Evolutionary conservation across 1,284 basidiomycete genomes (phyloP).

Genomic region (Cyathus pygmaeus): DNA sequence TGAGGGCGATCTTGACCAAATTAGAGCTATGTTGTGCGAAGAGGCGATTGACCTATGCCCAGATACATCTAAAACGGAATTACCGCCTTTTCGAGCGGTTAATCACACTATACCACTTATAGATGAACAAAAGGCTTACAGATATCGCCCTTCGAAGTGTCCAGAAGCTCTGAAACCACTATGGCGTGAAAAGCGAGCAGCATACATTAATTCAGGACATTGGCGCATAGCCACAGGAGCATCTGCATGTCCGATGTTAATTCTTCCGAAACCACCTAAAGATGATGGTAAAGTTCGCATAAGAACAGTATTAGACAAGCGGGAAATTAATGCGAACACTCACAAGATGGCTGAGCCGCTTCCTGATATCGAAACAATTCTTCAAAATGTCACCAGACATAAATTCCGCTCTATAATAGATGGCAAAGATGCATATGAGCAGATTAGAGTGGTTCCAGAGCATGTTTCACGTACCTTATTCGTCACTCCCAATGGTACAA

Average conservation of each 20-base stretch:
- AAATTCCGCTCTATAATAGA: background rate
- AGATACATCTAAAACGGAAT: conserved; percentile 24
- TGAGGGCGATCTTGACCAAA: no score
- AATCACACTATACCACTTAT: conserved; percentile 46
- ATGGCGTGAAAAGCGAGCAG: conserved; percentile 36
- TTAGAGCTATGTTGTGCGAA: no score
- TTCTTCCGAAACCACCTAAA: conserved; percentile 33
- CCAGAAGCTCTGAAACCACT: conserved; percentile 34
- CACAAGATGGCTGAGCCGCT: conserved; percentile 40
- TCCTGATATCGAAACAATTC: background rate
- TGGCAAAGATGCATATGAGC: background rate
- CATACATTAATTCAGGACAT: conserved; percentile 32
- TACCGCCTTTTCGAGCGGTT: conserved; percentile 41
- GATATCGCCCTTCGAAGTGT: conserved; percentile 34
- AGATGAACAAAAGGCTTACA: conserved; percentile 33
- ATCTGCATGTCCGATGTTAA: conserved; percentile 40
- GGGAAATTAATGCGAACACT: conserved; percentile 43
- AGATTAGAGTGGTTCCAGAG: background rate
- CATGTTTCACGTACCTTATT: background rate
- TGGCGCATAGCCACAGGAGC: conserved; percentile 35
- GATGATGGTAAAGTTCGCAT: conserved; percentile 21
- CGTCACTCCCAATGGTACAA: background rate
- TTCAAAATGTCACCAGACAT: background rate
- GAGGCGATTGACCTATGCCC: conserved; percentile 31
- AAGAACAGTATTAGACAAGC: conserved; percentile 38